Base-by-base conservation (phyloP, 495 filamentous ascomycete species). In the Penicillium longicatenatum region DNA sequence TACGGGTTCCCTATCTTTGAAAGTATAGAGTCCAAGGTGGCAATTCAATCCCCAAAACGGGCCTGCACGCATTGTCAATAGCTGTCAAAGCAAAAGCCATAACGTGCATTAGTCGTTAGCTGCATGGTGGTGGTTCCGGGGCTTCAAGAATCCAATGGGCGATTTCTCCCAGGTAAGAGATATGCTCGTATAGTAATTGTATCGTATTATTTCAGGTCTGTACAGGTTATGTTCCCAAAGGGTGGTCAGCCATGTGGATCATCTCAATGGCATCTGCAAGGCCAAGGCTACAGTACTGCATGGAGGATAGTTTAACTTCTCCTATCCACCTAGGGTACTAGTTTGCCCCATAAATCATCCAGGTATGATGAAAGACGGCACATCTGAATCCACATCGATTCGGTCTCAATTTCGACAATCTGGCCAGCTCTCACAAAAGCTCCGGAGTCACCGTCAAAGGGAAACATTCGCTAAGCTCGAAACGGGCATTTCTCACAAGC, bases 241-340 rank as follows among this genome's bases (percentile, higher is more conserved):
- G 22, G 24, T 54, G 48, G 44, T 19, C 21, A 37, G 33, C 21
- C 52, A 46, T 55, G 64, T 61, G 61, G 61, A 67, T 52, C 26
- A 57, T n/a, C 29, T 16, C 30, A 22, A 52, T 19, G 4, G 31
- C 35, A 59, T n/a, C 44, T 61, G 61, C 61, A 64, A 24, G 31
- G 26, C 26, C 26, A 26, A 26, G 26, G 26, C 26, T 26, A 26
- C 26, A 2, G 26, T n/a, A n/a, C n/a, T n/a, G n/a, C n/a, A 26
- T 26, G 26, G 1, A 26, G 26, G 26, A 26, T 26, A 6, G 26
- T 26, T 26, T 30, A 26, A 12, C 43, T 19, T 43, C 9, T n/a
- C 21, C 29, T 52, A 54, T 53, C 58, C 54, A 65, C 62, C 35
- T n/a, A 31, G 33, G 37, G 42, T 53, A 48, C 50, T 39, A 46